Conservation (phyloP, 768 basidiomycete genomes). For the Tulasnella sp. region DNA sequence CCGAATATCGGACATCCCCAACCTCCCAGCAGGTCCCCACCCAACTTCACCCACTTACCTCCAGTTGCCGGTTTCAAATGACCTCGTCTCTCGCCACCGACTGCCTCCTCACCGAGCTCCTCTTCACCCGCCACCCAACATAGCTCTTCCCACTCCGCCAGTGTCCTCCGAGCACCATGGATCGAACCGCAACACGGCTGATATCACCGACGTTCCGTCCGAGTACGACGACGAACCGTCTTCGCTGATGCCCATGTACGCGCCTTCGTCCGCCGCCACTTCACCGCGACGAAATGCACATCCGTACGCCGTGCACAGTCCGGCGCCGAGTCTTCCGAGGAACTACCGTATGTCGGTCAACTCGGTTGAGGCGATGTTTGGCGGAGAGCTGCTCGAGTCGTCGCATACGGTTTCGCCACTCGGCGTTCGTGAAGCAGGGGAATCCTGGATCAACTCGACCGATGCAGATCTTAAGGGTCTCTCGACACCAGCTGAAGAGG, state of each 20-base stretch:
- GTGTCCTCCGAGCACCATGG: not conserved
- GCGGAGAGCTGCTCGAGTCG: slow-evolving; percentile 10
- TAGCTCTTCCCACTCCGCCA: not conserved
- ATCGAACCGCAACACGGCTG: not conserved
- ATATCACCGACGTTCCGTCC: not conserved
- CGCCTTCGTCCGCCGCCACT: not conserved
- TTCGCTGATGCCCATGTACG: not conserved
- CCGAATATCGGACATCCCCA: not conserved
- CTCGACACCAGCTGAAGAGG: not conserved
- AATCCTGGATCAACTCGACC: slow-evolving; percentile 8
- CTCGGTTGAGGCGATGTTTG: slow-evolving; percentile 19
- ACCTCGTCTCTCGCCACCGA: slow-evolving; percentile 14
- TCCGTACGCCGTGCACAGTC: not conserved
- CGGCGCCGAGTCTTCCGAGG: not conserved
- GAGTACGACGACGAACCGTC: not conserved
- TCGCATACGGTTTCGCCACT: slow-evolving; percentile 14
- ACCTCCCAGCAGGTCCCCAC: slow-evolving; percentile 13
- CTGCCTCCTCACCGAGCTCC: slow-evolving; percentile 16
- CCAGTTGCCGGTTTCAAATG: not conserved
- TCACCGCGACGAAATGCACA: not conserved
- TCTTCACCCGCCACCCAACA: not conserved
- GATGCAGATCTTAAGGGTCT: slow-evolving; percentile 3
- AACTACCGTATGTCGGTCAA: slow-evolving; percentile 11
- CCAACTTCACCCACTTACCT: slow-evolving; percentile 2
- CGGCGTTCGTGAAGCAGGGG: slow-evolving; percentile 15